Percentiles rank a stretch among this genome's conserved stretches.
Evolutionary conservation across 2,329 filamentous ascomycete genomes (phyloP).

Genomic region (Trichothecium roseum): DNA sequence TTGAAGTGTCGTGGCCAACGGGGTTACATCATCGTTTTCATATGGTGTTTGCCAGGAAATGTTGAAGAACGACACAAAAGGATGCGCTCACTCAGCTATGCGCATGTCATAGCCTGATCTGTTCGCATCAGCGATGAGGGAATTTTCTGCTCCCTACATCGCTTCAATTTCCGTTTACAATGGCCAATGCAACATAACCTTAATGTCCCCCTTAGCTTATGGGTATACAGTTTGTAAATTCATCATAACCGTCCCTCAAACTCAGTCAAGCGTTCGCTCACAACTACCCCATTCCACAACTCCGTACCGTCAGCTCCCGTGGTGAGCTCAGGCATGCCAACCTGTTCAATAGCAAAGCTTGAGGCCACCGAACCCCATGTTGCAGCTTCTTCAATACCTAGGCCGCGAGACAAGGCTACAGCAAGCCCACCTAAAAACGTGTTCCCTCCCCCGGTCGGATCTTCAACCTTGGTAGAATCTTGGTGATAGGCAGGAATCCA

Average conservation of each 20-base stretch:
- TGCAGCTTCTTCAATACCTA: conserved; percentile 57
- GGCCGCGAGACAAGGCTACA: conserved; percentile 48
- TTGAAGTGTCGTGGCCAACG: conserved; percentile 21
- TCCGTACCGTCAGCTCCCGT: conserved; percentile 34
- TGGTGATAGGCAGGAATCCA: conserved; percentile 75
- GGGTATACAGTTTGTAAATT: not conserved
- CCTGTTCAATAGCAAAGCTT: conserved; percentile 89
- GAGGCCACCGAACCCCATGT: conserved; percentile 74
- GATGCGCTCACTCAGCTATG: no score
- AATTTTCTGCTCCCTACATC: no score
- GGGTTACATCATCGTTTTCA: no score
- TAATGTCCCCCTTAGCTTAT: no score
- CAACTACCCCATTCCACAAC: conserved; percentile 50
- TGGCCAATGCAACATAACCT: no score
- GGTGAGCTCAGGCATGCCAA: conserved; percentile 62
- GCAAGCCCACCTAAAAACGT: conserved; percentile 62
- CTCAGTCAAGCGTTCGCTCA: conserved; percentile 40
- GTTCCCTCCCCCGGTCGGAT: conserved; percentile 92
- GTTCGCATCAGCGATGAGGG: no score
- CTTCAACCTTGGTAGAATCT: conserved; percentile 51
- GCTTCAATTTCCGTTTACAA: no score
- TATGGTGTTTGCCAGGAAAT: no score
- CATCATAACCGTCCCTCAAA: conserved; percentile 32
- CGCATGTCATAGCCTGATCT: no score
- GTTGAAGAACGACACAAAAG: no score